A percentile compares a stretch with the other conserved stretches of the same genome.
These are phyloP conservation scores for Coniferiporia weirii DNA, from an alignment of 1,284 basidiomycete genomes.

Conservation along the genomic window DNA sequence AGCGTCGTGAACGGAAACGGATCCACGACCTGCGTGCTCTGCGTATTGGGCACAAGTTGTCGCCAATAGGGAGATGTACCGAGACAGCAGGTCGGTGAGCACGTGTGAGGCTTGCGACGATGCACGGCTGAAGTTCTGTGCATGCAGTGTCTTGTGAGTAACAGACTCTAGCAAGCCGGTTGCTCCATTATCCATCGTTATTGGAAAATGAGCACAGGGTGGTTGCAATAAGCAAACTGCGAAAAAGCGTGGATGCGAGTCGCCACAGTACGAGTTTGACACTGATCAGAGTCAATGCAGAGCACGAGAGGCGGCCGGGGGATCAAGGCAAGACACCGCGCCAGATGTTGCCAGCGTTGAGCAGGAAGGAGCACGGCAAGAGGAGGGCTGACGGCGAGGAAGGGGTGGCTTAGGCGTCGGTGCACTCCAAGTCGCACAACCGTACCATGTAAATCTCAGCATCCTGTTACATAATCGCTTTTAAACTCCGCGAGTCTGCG, in stretches of 20 bases:
- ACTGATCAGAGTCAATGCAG: not conserved
- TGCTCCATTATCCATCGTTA: slow-evolving; percentile 11
- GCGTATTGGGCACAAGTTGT: slow-evolving; percentile 65
- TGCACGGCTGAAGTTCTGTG: slow-evolving; percentile 66
- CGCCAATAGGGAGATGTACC: slow-evolving; percentile 60
- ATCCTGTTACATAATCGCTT: not conserved
- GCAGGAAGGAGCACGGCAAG: no score
- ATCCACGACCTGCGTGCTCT: slow-evolving; percentile 59
- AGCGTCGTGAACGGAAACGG: slow-evolving; percentile 51
- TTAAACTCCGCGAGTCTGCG: not conserved
- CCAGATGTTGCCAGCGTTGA: no score
- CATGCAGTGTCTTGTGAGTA: slow-evolving; percentile 64
- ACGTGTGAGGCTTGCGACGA: slow-evolving; percentile 63
- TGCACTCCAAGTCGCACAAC: no score
- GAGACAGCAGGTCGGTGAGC: slow-evolving; percentile 65
- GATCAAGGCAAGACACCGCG: no score
- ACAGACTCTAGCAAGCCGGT: slow-evolving; percentile 52
- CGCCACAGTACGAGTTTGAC: not conserved
- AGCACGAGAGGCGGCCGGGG: not conserved
- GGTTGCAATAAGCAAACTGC: not conserved
- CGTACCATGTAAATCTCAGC: not conserved
- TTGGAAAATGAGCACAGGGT: not conserved
- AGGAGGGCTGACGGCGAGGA: no score
- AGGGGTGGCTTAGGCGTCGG: no score
- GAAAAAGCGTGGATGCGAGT: not conserved